Conservation (phyloP, 2,329 filamentous ascomycete genomes). For the Emmonsiellopsis sp. region DNA sequence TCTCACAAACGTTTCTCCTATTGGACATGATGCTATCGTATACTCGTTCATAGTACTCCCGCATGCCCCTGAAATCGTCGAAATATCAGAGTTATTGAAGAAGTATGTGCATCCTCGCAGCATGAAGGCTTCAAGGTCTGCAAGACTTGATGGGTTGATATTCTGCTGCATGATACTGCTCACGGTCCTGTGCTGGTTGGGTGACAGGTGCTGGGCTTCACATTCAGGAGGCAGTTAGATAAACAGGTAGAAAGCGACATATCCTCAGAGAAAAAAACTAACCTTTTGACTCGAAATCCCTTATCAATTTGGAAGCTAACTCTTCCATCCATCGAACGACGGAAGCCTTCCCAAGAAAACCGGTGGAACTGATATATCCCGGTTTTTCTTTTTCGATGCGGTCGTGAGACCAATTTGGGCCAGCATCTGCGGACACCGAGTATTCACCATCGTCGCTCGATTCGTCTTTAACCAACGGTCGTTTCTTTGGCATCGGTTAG, state of each 20-base stretch:
- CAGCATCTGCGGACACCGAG: constrained; percentile 4
- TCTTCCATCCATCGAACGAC: constrained; percentile 12
- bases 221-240: not conserved
- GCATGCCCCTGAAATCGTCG: constrained; percentile 3
- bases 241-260: not conserved
- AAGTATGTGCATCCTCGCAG: constrained; percentile 27
- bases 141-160: not conserved
- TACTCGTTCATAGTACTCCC: not conserved
- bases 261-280: not conserved
- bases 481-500: constrained; percentile 1
- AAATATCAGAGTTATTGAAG: constrained; percentile 18
- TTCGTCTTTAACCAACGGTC: constrained; percentile 9
- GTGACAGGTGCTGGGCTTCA: not conserved
- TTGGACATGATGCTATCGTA: constrained; percentile 8
- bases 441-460: constrained; percentile 12
- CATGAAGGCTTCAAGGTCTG: constrained; percentile 3
- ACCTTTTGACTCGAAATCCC: constrained; percentile 6
- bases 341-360: constrained; percentile 13
- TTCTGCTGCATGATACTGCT: not conserved
- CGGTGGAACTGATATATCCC: constrained; percentile 1
- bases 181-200: constrained; percentile 3
- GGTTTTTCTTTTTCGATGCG: constrained; percentile 4
- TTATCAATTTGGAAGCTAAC: not conserved
- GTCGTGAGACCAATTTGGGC: constrained; percentile 9
- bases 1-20: constrained; percentile 23